Conservation (phyloP, 768 basidiomycete species). For the Auricularia sp. region DNA sequence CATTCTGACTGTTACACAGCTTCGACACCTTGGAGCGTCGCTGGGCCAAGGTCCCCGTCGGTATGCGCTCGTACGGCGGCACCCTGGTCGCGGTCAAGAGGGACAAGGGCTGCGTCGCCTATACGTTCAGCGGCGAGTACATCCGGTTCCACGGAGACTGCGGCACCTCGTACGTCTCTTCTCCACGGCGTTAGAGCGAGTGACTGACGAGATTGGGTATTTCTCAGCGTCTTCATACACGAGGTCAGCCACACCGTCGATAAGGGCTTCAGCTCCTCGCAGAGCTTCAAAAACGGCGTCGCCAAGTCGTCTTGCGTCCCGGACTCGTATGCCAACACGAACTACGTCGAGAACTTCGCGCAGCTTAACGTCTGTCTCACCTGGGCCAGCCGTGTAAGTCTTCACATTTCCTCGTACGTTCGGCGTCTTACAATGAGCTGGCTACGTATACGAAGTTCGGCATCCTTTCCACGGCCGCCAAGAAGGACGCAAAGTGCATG, state of each 20-base stretch:
- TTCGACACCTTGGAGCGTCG: neutral
- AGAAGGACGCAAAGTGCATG: neutral
- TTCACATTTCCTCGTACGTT: neutral
- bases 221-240: neutral
- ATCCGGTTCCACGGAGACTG: neutral
- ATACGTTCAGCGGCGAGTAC: neutral
- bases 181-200: no score
- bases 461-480: neutral
- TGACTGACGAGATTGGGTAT: no score
- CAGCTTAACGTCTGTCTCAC: neutral
- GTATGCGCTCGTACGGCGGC: neutral
- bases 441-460: neutral
- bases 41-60: neutral
- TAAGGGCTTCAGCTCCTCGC: neutral
- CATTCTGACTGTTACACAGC: neutral
- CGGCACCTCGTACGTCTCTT: neutral
- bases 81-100: neutral
- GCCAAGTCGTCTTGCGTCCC: neutral
- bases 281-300: neutral
- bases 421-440: neutral
- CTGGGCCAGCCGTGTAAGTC: neutral
- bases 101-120: neutral
- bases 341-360: neutral
- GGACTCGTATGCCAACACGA: neutral
- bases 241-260: neutral